Evolutionary conservation across 2,329 filamentous ascomycete genomes (phyloP), one percentile per base, ranked within the genome.

Genomic region (Aureobasidium sp.): DNA sequence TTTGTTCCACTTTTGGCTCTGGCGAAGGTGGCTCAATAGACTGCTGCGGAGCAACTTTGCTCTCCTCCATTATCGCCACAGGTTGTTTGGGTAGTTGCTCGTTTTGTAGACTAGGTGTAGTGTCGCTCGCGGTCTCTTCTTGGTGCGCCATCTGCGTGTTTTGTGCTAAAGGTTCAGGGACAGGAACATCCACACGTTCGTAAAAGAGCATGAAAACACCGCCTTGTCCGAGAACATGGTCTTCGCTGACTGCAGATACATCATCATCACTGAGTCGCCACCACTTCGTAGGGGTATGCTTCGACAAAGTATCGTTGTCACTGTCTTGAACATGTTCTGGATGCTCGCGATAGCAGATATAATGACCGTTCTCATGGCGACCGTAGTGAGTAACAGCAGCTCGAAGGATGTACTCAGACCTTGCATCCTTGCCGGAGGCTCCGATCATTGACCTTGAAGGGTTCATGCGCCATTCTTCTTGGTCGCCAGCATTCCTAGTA

Each of bases 131-230:
- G 15, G 6, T 11, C 3, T n/a, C n/a, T 15, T 57, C 53, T 10
- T 32, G 53, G 10, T 44, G 29, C 13, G 25, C 16, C n/a, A 4
- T 30, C 10, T 45, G n/a, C 8, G 27, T 16, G 10, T 11, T 5
- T 25, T 42, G 25, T 1, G 53, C 8, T 34, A 16, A 3, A 16
- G 21, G 21, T 11, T 30, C 42, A 48, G 29, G 45, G 1, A 36
- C 36, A 29, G 57, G 9, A 45, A n/a, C 16, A 10, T 63, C 50
- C 7, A 63, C 5, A 10, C 83, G 84, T 71, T 99, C 93, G 72
- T 97, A 99, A 73, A 97, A 97, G 1, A 97, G 81, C 93, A 99
- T 97, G 71, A 97, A 97, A 0, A 92, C 93, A 1, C 90, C 91
- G 0, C 86, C 86, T 67, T 96, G 87, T 2, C 80, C 81, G 55